Evolutionary conservation across 805 yeast species (phyloP).

Genomic region (Komagataella populi): DNA sequence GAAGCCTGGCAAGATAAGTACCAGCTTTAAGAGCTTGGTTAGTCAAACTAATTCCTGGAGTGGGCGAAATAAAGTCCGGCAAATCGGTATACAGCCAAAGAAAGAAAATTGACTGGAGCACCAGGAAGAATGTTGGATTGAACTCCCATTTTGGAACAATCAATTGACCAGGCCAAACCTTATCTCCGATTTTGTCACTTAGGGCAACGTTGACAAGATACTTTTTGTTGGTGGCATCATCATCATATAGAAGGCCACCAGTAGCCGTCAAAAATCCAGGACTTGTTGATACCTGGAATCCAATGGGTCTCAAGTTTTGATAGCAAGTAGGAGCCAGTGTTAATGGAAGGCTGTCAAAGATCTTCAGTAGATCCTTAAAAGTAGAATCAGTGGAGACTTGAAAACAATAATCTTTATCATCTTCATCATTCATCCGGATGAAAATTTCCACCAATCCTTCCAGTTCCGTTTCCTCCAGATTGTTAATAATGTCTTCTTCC

Average conservation of each 20-base stretch:
- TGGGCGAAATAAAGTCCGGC: conserved; percentile 81
- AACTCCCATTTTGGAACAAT: conserved; percentile 60
- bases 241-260: conserved; percentile 65
- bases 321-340: conserved; percentile 72
- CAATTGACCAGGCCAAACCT: conserved; percentile 84
- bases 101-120: conserved; percentile 25
- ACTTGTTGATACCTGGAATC: conserved; percentile 43
- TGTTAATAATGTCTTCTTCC: conserved; percentile 2
- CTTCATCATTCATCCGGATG: conserved; percentile 74
- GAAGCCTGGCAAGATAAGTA: conserved; percentile 14
- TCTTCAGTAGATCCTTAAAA: conserved; percentile 42
- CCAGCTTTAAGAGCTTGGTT: conserved; percentile 30
- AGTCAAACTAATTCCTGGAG: conserved; percentile 81
- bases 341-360: conserved; percentile 58
- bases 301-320: conserved; percentile 48
- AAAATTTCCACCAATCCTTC: conserved; percentile 29
- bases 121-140: conserved; percentile 25
- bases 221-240: conserved; percentile 36
- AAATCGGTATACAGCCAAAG: conserved; percentile 88
- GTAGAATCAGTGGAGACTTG: conserved; percentile 47
- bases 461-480: conserved; percentile 3
- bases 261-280: conserved; percentile 80
- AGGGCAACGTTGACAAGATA: conserved; percentile 31
- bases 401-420: conserved; percentile 84
- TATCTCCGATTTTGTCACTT: conserved; percentile 39